Conservation (phyloP, 2,329 filamentous ascomycete species). For the Metarhizium sp. region DNA sequence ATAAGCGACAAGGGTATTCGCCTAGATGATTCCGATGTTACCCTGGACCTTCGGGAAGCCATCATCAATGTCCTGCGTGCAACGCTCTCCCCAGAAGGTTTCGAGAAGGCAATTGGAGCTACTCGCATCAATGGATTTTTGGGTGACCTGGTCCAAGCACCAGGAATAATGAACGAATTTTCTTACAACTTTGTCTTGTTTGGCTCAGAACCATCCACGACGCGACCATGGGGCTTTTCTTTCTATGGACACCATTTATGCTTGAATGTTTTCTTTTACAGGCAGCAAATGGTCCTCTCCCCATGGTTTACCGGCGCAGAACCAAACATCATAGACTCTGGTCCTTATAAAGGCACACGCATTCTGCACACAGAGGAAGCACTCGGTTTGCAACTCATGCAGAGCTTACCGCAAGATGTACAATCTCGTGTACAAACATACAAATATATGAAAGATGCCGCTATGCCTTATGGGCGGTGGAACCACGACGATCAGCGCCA, state of each 20-base stretch:
- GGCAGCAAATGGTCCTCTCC: conserved; percentile 55
- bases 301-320: conserved; percentile 77
- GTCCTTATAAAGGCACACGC: conserved; percentile 51
- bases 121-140: conserved; percentile 72
- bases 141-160: conserved; percentile 54
- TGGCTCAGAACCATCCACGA: conserved; percentile 43
- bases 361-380: conserved; percentile 58
- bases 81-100: conserved; percentile 60
- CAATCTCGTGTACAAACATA: conserved; percentile 47
- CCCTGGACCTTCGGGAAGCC: conserved; percentile 30
- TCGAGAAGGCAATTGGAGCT: conserved; percentile 56
- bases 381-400: conserved; percentile 61
- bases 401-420: conserved; percentile 38
- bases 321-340: conserved; percentile 63
- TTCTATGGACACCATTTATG: conserved; percentile 76
- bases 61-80: conserved; percentile 46
- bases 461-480: conserved; percentile 62
- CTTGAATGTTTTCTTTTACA: conserved; percentile 59
- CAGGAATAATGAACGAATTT: conserved; percentile 60
- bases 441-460: conserved; percentile 49
- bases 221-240: conserved; percentile 58
- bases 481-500: conserved; percentile 76
- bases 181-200: conserved; percentile 72
- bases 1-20: conserved; percentile 60
- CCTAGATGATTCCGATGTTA: conserved; percentile 45